A percentile compares a stretch with the other conserved stretches of the same genome.
phyloP scores from a whole-genome alignment of 1,284 basidiomycete genomes.

The Cutaneotrichosporon sp. region DNA sequence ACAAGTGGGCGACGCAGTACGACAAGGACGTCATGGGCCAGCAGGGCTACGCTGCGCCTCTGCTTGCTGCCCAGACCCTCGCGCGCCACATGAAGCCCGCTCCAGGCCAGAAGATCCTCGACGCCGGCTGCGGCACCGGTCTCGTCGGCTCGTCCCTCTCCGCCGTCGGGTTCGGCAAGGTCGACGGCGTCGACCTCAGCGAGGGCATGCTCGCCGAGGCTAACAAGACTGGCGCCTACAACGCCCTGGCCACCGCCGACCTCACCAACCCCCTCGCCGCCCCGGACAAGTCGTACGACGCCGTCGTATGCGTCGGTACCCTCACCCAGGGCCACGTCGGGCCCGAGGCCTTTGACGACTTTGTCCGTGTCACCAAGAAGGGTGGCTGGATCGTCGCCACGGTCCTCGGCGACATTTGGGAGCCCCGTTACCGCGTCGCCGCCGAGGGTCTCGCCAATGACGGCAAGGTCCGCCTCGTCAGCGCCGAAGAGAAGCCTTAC shows the following conservation, averaged over 20 bases:
- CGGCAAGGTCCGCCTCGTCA: neutral
- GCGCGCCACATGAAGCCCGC: neutral
- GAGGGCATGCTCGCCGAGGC: conserved; percentile 9
- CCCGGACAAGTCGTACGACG: conserved; percentile 4
- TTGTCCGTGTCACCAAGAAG: conserved; percentile 7
- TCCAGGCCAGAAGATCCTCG: conserved; percentile 2
- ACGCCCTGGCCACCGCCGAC: conserved; percentile 4
- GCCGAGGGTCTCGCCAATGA: neutral
- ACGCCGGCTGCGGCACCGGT: conserved; percentile 15
- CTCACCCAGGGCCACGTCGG: conserved; percentile 16
- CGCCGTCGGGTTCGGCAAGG: neutral
- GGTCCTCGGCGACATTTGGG: conserved; percentile 12
- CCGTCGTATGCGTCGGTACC: conserved; percentile 11
- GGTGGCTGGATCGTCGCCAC: conserved; percentile 8
- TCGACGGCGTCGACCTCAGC: conserved; percentile 13
- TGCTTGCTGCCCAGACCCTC: neutral
- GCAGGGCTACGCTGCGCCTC: conserved; percentile 4
- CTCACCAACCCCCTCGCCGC: conserved; percentile 2
- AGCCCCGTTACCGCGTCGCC: conserved; percentile 1
- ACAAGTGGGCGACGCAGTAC: conserved; percentile 38
- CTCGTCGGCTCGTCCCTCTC: conserved; percentile 7
- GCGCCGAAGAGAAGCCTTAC: conserved; percentile 4
- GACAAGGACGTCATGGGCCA: conserved; percentile 6
- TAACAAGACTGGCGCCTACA: conserved; percentile 7
- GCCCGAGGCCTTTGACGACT: conserved; percentile 5